These are phyloP conservation scores for Penicillium sp. DNA, from an alignment of 2,329 filamentous ascomycete species.

Conservation along the genomic window DNA sequence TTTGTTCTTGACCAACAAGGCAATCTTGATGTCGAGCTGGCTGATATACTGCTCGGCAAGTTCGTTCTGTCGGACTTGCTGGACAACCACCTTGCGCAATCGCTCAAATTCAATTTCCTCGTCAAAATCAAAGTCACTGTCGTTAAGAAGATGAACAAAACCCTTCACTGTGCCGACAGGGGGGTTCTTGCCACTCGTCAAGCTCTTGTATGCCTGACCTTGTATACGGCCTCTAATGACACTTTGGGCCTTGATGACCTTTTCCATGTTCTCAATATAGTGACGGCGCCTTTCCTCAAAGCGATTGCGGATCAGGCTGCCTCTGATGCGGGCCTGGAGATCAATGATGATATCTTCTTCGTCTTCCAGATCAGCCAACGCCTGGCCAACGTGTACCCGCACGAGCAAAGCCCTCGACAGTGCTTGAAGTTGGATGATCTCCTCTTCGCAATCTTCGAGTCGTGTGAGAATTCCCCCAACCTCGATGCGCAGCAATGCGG, in stretches of 20 bases:
- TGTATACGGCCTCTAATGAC: slow-evolving; percentile 94
- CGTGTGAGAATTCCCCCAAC: slow-evolving; percentile 64
- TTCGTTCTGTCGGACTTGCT: slow-evolving; percentile 96
- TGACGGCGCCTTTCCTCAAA: slow-evolving; percentile 86
- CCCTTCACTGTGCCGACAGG: slow-evolving; percentile 97
- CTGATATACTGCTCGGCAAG: slow-evolving; percentile 97
- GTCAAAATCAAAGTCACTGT: slow-evolving; percentile 98
- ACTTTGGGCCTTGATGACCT: slow-evolving; percentile 97
- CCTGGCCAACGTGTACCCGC: slow-evolving; percentile 71
- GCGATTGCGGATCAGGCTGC: slow-evolving; percentile 69
- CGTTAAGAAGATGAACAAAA: slow-evolving; percentile 95
- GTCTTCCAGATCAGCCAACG: slow-evolving; percentile 77
- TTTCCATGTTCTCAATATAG: slow-evolving; percentile 97
- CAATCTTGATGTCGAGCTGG: slow-evolving; percentile 98
- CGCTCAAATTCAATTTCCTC: slow-evolving; percentile 97
- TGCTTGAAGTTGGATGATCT: slow-evolving; percentile 72
- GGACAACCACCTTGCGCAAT: slow-evolving; percentile 91
- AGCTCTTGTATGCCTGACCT: slow-evolving; percentile 95
- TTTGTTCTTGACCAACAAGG: slow-evolving; percentile 97
- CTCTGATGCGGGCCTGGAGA: slow-evolving; percentile 74
- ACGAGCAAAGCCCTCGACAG: slow-evolving; percentile 77
- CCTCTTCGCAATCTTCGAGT: slow-evolving; percentile 68
- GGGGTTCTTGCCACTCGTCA: slow-evolving; percentile 94
- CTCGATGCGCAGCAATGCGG: slow-evolving; percentile 46
- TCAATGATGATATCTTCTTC: slow-evolving; percentile 77